These are phyloP conservation scores for Diddensiella caesifluorescens DNA, from an alignment of 805 yeast species.

Conservation along the genomic window DNA sequence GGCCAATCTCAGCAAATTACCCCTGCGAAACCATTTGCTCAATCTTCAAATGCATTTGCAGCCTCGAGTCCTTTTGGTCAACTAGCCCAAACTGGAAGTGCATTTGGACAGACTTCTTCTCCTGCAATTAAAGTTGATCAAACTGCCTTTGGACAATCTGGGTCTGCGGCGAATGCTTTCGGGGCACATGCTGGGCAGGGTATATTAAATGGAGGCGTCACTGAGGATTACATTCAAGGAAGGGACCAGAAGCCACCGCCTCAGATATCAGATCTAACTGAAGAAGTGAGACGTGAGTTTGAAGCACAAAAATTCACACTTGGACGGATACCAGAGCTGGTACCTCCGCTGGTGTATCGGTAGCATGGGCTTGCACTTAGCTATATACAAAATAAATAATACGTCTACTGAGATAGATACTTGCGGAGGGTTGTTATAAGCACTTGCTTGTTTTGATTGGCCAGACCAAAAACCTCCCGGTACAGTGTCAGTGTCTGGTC, in stretches of 20 bases:
- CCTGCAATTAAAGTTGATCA: too few species aligned
- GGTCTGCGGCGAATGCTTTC: too few species aligned
- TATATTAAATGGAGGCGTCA: background rate
- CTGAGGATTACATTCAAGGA: constrained; percentile 32
- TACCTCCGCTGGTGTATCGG: constrained; percentile 30
- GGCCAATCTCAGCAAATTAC: constrained; percentile 19
- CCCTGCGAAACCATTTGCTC: constrained; percentile 1
- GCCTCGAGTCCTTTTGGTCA: constrained; percentile 6
- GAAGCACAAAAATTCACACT: constrained; percentile 24
- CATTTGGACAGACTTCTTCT: constrained; percentile 5
- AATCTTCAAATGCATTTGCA: constrained; percentile 3
- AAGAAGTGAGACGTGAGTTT: constrained; percentile 44
- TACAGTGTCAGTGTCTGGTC: constrained; percentile 52
- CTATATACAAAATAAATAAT: background rate
- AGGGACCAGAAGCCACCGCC: constrained; percentile 27
- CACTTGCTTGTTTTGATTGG: constrained; percentile 38
- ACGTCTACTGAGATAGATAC: constrained; percentile 4
- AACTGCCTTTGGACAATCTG: too few species aligned
- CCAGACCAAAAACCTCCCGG: constrained; percentile 51
- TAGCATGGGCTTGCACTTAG: constrained; percentile 7
- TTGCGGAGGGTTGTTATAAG: constrained; percentile 35
- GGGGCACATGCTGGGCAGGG: too few species aligned
- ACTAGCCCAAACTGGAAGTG: background rate
- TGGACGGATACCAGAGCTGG: constrained; percentile 30
- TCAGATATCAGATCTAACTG: constrained; percentile 36